phyloP scores from a whole-genome alignment of 768 basidiomycete species.

The Pulveroboletus sp. region DNA sequence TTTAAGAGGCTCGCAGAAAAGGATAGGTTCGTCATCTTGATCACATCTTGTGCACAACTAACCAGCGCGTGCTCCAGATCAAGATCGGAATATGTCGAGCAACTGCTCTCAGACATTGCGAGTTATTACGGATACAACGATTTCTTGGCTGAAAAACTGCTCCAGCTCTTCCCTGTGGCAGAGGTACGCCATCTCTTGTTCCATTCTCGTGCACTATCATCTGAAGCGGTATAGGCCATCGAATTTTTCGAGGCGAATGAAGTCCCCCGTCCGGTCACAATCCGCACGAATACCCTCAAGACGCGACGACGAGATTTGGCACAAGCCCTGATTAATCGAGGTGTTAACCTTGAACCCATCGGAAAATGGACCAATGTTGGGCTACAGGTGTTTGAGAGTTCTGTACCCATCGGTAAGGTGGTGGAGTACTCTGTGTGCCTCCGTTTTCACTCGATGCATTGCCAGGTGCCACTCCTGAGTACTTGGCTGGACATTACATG shows the following conservation, averaged over 20 bases:
- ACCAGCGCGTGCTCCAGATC: constrained; percentile 52
- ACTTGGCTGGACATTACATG: constrained; percentile 99
- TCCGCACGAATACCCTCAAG: constrained; percentile 94
- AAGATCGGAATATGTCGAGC: constrained; percentile 86
- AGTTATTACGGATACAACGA: constrained; percentile 98
- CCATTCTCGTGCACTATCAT: not conserved
- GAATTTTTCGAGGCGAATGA: constrained; percentile 99
- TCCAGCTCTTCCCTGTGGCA: constrained; percentile 86
- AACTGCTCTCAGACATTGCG: constrained; percentile 84
- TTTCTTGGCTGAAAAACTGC: constrained; percentile 91
- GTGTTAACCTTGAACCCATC: constrained; percentile 96
- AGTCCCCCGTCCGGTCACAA: constrained; percentile 92
- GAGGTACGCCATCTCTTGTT: constrained; percentile 58
- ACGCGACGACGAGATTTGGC: constrained; percentile 93
- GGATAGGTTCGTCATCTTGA: constrained; percentile 46
- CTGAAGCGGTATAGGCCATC: constrained; percentile 60
- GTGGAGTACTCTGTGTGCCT: not conserved
- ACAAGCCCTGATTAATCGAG: constrained; percentile 90
- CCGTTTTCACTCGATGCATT: not conserved
- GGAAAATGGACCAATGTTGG: constrained; percentile 99
- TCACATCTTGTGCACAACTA: constrained; percentile 3
- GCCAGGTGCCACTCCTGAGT: constrained; percentile 92
- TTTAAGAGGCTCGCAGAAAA: constrained; percentile 67
- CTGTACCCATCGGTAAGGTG: constrained; percentile 80
- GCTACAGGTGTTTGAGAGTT: constrained; percentile 96